Base-by-base conservation (phyloP, 176 grass and related monocot species). In the Rhynchospora breviuscula region DNA sequence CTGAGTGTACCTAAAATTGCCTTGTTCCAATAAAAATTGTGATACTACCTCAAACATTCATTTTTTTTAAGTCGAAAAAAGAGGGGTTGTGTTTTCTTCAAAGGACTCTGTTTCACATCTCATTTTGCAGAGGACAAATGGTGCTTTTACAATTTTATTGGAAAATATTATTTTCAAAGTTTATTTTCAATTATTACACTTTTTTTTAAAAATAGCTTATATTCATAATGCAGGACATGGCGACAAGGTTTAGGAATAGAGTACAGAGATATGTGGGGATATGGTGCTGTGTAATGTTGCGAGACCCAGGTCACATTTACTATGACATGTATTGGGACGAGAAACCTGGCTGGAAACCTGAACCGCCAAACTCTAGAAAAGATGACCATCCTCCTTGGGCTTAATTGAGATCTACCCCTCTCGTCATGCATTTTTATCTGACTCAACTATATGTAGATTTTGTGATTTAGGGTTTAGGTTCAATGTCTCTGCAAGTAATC, bases 311-410 rank as follows among this genome's bases (percentile, higher is more conserved):
- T 22, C 95, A 98, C 63, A 98, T 98, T 88, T 98, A 98, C 83
- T 98, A 98, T 85, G 91, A 98, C 62, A 95, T 98, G 92, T 95
- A 98, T 84, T 98, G 92, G 92, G 91, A 98, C 83, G 88, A 98
- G 68, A 98, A 95, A 89, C 87, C 90, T 67, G 86, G 90, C 31
- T 98, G 92, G 92, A 91, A 91, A 78, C 95, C 95, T 10, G 89
- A 85, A 47, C 90, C 92, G 68, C 95, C 95, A 44, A 29, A 31
- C 63, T 91, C 85, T 10, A 90, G 85, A 79, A 82, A 83, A 79
- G 88, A 95, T 51, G 92, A 98, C 74, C 92, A 90, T 84, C 92
- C 95, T 23, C 92, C 95, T 71, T 93, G 83, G 91, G 80, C 35
- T 31, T 82, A 51, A 82, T 44, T 65, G 33, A 79, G 15, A 61